Conservation (phyloP, 495 filamentous ascomycete genomes). For the Niebla homalea region DNA sequence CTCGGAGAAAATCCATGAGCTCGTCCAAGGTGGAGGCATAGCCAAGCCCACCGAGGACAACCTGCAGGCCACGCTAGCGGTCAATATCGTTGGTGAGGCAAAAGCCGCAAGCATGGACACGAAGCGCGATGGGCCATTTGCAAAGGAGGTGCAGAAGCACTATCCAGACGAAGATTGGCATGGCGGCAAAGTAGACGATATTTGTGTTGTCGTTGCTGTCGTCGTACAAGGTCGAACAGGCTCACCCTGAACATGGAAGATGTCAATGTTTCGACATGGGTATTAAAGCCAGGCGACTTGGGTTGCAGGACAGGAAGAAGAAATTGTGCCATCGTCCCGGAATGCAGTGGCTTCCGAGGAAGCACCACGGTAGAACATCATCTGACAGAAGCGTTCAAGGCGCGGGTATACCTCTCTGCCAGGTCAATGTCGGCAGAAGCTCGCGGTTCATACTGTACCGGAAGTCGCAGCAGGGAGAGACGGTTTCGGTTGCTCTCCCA, state of each 20-base stretch:
- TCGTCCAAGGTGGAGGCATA: slow-evolving; percentile 36
- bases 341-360: too few relatives aligned
- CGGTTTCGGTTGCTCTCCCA: too few relatives aligned
- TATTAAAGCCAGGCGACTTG: too few relatives aligned
- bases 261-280: too few relatives aligned
- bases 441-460: too few relatives aligned
- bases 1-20: slow-evolving; percentile 35
- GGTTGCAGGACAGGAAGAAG: too few relatives aligned
- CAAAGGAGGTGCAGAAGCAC: slow-evolving; percentile 77
- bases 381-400: too few relatives aligned
- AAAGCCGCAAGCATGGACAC: slow-evolving; percentile 70
- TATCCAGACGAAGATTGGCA: slow-evolving; percentile 72
- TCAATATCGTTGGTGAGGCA: slow-evolving; percentile 62
- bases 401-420: too few relatives aligned
- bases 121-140: slow-evolving; percentile 79
- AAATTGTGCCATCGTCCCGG: too few relatives aligned
- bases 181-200: slow-evolving; percentile 87
- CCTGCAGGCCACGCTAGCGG: slow-evolving; percentile 66
- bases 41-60: slow-evolving; percentile 22
- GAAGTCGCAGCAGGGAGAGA: too few relatives aligned
- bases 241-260: background rate
- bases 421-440: too few relatives aligned
- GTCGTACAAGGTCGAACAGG: slow-evolving; percentile 36
- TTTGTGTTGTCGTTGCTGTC: slow-evolving; percentile 64
- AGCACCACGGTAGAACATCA: too few relatives aligned